Conservation (phyloP, 2,329 filamentous ascomycete genomes). For the Ploettnerulaceae sp. region DNA sequence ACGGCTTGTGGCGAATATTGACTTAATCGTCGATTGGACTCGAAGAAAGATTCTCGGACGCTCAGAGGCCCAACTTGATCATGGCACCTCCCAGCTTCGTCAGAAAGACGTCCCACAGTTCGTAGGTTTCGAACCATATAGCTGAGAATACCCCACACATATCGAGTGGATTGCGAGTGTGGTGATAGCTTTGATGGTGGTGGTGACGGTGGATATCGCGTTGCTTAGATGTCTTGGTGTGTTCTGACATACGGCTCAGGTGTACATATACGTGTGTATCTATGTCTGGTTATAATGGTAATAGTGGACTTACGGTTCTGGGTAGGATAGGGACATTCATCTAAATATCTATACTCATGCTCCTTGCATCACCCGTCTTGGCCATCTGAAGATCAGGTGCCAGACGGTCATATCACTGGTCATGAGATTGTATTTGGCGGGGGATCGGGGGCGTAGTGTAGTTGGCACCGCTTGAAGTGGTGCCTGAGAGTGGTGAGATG, state of each 20-base stretch:
- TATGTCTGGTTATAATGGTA: background rate
- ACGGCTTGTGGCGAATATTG: background rate
- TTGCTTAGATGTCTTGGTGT: background rate
- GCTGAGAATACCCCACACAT: conserved; percentile 24
- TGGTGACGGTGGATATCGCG: no score
- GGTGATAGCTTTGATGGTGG: background rate
- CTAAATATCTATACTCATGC: conserved; percentile 6
- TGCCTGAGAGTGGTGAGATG: no score
- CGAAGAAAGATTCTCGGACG: no score
- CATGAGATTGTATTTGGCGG: background rate
- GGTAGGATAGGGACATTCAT: background rate
- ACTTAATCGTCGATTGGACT: background rate
- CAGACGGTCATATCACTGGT: conserved; percentile 2
- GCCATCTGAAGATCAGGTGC: conserved; percentile 3
- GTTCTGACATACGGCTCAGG: background rate
- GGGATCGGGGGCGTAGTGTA: background rate
- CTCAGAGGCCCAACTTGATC: conserved; percentile 12
- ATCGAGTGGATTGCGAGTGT: background rate
- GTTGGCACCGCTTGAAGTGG: conserved; percentile 6
- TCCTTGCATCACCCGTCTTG: background rate
- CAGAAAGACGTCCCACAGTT: conserved; percentile 26
- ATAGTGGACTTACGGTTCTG: background rate
- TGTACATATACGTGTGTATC: no score
- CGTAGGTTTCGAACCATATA: conserved; percentile 24
- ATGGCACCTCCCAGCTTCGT: conserved; percentile 18